These are phyloP conservation scores for Chlamydomonas sphaeroides DNA, from an alignment of 139 green algal genomes.

Conservation along the genomic window DNA sequence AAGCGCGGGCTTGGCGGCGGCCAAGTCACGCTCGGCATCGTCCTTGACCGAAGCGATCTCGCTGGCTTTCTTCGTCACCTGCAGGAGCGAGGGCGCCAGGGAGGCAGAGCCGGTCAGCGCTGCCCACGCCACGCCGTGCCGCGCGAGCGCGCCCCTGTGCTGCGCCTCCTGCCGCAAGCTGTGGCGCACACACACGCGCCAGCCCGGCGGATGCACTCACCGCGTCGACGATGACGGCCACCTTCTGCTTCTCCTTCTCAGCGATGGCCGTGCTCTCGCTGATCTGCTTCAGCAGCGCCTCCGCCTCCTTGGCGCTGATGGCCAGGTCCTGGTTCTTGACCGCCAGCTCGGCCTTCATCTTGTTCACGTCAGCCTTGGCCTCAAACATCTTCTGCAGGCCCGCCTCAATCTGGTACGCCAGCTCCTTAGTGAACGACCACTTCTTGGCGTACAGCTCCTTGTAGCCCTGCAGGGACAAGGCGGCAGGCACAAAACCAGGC, in stretches of 20 bases:
- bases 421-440: conserved; percentile 71
- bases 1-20: conserved; percentile 90
- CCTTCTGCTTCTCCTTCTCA: conserved; percentile 91
- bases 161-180: too few relatives aligned
- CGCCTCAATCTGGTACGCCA: conserved; percentile 73
- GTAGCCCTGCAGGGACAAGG: conserved; percentile 84
- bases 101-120: too few relatives aligned
- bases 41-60: conserved; percentile 77
- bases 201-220: too few relatives aligned
- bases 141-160: too few relatives aligned
- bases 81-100: background rate
- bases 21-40: conserved; percentile 90
- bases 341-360: conserved; percentile 91
- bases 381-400: conserved; percentile 94
- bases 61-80: conserved; percentile 60
- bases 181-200: too few relatives aligned
- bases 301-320: conserved; percentile 81
- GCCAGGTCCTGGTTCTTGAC: conserved; percentile 93
- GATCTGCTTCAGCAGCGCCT: conserved; percentile 92
- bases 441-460: conserved; percentile 91
- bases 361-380: conserved; percentile 91
- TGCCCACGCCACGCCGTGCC: too few relatives aligned
- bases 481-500: too few relatives aligned
- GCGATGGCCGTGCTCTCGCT: conserved; percentile 87
- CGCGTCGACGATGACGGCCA: conserved; percentile 87